phyloP scores from a whole-genome alignment of 768 basidiomycete genomes.

The Boletus pseudopeckii region DNA sequence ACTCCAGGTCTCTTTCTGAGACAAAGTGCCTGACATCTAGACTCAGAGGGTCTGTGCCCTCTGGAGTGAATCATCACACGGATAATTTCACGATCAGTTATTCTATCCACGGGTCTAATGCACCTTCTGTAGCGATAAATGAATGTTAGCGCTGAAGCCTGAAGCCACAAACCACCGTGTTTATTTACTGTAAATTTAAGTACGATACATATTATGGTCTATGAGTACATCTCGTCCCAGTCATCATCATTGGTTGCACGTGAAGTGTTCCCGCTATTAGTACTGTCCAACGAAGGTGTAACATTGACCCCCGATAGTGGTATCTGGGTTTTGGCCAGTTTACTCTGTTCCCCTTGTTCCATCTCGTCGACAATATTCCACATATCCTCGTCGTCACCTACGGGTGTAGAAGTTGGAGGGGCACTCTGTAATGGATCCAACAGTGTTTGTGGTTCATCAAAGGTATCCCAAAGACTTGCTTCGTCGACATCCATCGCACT shows the following conservation, averaged over 20 bases:
- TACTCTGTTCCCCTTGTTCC: constrained; percentile 31
- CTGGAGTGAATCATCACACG: too few relatives aligned
- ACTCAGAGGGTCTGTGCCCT: constrained; percentile 30
- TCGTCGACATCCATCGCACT: constrained; percentile 35
- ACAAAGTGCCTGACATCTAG: constrained; percentile 87
- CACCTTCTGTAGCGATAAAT: constrained; percentile 61
- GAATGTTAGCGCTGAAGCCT: too few relatives aligned
- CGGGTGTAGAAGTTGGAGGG: not conserved
- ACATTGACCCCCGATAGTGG: constrained; percentile 25
- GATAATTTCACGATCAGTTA: too few relatives aligned
- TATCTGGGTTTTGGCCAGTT: constrained; percentile 9
- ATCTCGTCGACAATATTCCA: constrained; percentile 66
- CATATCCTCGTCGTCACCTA: constrained; percentile 60
- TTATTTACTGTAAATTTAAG: not conserved
- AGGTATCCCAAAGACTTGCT: constrained; percentile 36
- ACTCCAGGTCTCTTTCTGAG: constrained; percentile 44
- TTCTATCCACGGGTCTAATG: constrained; percentile 60
- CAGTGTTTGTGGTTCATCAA: constrained; percentile 7
- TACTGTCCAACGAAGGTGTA: constrained; percentile 10
- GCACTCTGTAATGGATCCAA: constrained; percentile 7
- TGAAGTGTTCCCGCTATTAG: constrained; percentile 6
- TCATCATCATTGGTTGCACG: constrained; percentile 46
- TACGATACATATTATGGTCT: not conserved
- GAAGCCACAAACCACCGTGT: too few relatives aligned
- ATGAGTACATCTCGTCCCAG: constrained; percentile 66